Percentiles rank a stretch among this genome's conserved stretches.
Conservation (phyloP, 2,329 filamentous ascomycete species). For the Coleophoma crateriformis region DNA sequence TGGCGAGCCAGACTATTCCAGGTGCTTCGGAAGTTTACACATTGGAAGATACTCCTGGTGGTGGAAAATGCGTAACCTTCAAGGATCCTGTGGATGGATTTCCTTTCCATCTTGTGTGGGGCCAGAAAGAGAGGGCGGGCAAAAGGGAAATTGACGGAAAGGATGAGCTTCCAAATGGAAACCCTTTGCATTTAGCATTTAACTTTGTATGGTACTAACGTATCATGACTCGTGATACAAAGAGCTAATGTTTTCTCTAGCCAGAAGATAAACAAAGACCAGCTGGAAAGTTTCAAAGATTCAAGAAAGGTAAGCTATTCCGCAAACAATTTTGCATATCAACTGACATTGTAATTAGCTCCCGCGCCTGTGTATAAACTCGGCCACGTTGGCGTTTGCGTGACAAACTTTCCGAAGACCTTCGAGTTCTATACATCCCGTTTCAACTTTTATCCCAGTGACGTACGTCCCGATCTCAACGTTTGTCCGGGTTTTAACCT, state of each 20-base stretch:
- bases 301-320: conserved; percentile 9
- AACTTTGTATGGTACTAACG: conserved; percentile 1
- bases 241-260: not conserved
- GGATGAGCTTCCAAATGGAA: not conserved
- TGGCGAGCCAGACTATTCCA: conserved; percentile 26
- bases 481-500: not conserved
- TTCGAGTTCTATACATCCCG: conserved; percentile 31
- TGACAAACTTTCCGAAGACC: conserved; percentile 26
- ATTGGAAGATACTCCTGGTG: conserved; percentile 42
- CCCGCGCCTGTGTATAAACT: conserved; percentile 29
- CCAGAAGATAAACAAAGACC: conserved; percentile 1
- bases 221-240: not conserved
- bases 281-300: conserved; percentile 27
- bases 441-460: conserved; percentile 36
- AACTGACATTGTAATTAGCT: conserved; percentile 3
- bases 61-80: conserved; percentile 44
- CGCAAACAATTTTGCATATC: too few relatives aligned
- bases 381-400: conserved; percentile 33
- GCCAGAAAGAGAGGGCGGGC: conserved; percentile 4
- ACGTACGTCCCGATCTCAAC: conserved; percentile 13
- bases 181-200: conserved; percentile 1
- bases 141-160: not conserved
- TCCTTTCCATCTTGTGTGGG: conserved; percentile 8
- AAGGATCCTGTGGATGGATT: conserved; percentile 27
- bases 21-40: conserved; percentile 40